These are phyloP conservation scores for Penicillium rolfsii DNA, from an alignment of 2,329 filamentous ascomycete species.

Conservation along the genomic window DNA sequence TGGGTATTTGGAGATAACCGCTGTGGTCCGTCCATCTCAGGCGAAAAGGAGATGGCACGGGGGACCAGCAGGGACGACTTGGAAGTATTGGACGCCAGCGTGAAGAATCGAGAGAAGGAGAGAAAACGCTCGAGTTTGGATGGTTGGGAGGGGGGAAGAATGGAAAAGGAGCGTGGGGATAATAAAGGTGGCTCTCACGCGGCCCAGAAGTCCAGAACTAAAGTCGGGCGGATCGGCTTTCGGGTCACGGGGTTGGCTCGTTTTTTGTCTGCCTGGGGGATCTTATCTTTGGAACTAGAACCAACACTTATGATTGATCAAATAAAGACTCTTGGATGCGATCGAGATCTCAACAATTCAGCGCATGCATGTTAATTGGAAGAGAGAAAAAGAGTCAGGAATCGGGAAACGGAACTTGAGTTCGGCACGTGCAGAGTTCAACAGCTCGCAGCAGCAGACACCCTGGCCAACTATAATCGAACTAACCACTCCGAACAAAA, in stretches of 20 bases:
- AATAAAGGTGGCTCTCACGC: conserved; percentile 31
- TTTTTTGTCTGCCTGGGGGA: conserved; percentile 1
- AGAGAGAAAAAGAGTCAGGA: neutral
- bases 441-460: neutral
- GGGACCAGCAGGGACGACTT: conserved; percentile 91
- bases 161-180: conserved; percentile 36
- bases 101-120: conserved; percentile 8
- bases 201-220: conserved; percentile 28
- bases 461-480: neutral
- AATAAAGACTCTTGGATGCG: neutral
- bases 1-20: conserved; percentile 64
- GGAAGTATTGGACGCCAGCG: conserved; percentile 63
- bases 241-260: conserved; percentile 16
- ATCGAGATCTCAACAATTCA: neutral
- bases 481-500: neutral
- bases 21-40: conserved; percentile 68
- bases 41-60: conserved; percentile 89
- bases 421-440: conserved; percentile 8
- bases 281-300: neutral
- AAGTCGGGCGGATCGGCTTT: conserved; percentile 29
- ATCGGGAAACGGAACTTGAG: neutral
- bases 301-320: neutral
- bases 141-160: conserved; percentile 19
- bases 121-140: conserved; percentile 19
- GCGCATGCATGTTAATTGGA: neutral